phyloP scores from a whole-genome alignment of 2,329 filamentous ascomycete genomes.

The Thermomyces lanuginosus region DNA sequence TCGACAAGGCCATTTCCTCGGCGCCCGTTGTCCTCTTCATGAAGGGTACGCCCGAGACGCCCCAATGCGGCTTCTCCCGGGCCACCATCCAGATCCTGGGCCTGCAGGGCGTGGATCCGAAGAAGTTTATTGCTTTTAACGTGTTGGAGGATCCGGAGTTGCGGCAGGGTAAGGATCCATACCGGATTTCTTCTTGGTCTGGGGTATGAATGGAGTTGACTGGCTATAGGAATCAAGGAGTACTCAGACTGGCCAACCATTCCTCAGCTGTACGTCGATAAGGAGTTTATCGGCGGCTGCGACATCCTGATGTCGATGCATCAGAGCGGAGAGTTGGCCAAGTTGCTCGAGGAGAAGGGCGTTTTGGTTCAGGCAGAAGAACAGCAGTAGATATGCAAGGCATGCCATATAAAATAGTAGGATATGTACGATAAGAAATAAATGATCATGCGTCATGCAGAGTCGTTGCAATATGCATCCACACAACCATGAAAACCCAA shows the following conservation, averaged over 20 bases:
- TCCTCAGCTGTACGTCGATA: slow-evolving; percentile 85
- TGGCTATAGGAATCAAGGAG: slow-evolving; percentile 71
- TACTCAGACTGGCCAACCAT: slow-evolving; percentile 99
- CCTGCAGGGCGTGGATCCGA: slow-evolving; percentile 83
- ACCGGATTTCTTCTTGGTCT: background rate
- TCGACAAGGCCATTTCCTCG: slow-evolving; percentile 75
- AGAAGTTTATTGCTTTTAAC: slow-evolving; percentile 96
- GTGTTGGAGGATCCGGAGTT: slow-evolving; percentile 84
- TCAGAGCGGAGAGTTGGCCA: slow-evolving; percentile 82
- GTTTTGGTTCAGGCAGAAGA: slow-evolving; percentile 54
- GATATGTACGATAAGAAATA: background rate
- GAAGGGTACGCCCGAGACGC: slow-evolving; percentile 94
- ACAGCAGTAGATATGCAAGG: slow-evolving; percentile 9
- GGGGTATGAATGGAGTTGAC: background rate
- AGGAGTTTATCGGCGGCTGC: slow-evolving; percentile 94
- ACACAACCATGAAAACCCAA: background rate
- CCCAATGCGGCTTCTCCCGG: slow-evolving; percentile 91
- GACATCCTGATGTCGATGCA: slow-evolving; percentile 97
- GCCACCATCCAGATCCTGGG: slow-evolving; percentile 90
- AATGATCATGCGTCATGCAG: background rate
- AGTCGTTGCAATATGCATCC: background rate
- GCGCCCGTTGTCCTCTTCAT: slow-evolving; percentile 95
- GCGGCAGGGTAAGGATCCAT: slow-evolving; percentile 47
- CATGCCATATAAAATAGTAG: slow-evolving; percentile 2
- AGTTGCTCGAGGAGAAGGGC: slow-evolving; percentile 79